These are phyloP conservation scores for Rhizopus stolonifer DNA, from an alignment of 371 early-diverging fungal species.

Conservation along the genomic window DNA sequence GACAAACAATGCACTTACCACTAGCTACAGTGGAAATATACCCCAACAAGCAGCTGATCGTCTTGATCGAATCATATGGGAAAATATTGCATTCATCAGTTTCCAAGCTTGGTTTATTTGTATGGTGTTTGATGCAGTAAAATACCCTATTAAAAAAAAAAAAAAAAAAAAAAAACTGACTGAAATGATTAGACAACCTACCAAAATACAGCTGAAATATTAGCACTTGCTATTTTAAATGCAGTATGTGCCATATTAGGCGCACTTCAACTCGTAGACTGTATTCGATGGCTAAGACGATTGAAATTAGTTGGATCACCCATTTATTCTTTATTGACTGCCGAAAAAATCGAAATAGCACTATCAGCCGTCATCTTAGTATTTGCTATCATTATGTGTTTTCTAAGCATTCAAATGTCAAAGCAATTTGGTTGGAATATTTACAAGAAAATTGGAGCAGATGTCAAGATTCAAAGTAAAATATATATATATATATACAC, in stretches of 20 bases:
- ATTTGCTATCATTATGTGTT: slow-evolving; percentile 31
- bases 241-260: slow-evolving; percentile 45
- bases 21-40: slow-evolving; percentile 9
- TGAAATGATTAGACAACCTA: slow-evolving; percentile 36
- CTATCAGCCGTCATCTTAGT: slow-evolving; percentile 33
- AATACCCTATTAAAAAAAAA: not conserved
- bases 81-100: slow-evolving; percentile 32
- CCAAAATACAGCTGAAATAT: slow-evolving; percentile 45
- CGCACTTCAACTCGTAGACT: slow-evolving; percentile 47
- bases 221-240: slow-evolving; percentile 45
- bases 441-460: slow-evolving; percentile 40
- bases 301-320: slow-evolving; percentile 20
- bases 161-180: no score
- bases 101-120: slow-evolving; percentile 30
- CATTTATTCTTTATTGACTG: slow-evolving; percentile 25
- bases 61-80: slow-evolving; percentile 29
- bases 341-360: slow-evolving; percentile 44
- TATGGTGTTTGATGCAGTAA: slow-evolving; percentile 48
- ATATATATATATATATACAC: not conserved
- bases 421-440: slow-evolving; percentile 43
- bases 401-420: slow-evolving; percentile 36
- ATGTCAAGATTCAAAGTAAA: slow-evolving; percentile 32
- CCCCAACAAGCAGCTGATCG: slow-evolving; percentile 18
- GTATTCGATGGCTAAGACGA: slow-evolving; percentile 38
- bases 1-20: slow-evolving; percentile 2